Conservation (phyloP, 148 eudicot genomes). For the Bassia scoparia region DNA sequence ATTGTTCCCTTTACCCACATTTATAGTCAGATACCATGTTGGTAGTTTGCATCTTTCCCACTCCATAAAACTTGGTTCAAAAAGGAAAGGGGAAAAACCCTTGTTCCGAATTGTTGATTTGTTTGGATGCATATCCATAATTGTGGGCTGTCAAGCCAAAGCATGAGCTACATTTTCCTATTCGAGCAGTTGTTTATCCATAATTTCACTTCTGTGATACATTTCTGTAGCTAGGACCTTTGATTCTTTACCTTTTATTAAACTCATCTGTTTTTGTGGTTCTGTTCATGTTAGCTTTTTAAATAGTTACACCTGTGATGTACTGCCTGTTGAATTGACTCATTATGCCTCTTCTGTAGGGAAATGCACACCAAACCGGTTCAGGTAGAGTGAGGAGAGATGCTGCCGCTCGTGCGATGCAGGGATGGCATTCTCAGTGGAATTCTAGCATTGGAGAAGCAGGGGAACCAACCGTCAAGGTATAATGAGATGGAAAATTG, state of each 20-base stretch:
- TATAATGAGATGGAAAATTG: conserved; percentile 15
- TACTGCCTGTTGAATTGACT: neutral
- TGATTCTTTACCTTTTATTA: neutral
- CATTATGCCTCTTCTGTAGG: conserved; percentile 30
- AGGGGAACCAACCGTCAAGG: conserved; percentile 57
- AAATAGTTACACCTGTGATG: neutral
- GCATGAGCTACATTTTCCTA: neutral
- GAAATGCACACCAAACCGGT: conserved; percentile 55
- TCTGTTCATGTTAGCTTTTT: neutral
- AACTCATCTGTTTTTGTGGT: neutral
- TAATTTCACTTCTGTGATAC: neutral
- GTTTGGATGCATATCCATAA: neutral
- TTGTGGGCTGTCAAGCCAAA: neutral
- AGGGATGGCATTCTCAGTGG: conserved; percentile 91
- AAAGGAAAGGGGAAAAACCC: neutral
- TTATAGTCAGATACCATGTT: too few relatives aligned
- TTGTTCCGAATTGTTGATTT: neutral
- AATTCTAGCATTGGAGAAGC: conserved; percentile 61
- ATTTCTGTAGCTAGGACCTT: neutral
- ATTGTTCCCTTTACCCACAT: too few relatives aligned
- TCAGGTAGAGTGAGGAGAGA: conserved; percentile 86
- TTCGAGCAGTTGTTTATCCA: neutral
- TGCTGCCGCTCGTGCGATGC: conserved; percentile 98
- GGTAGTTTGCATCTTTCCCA: too few relatives aligned
- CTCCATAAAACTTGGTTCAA: too few relatives aligned